These are phyloP conservation scores for Elongisporangium anandrum DNA, from an alignment of 352 stramenopile species.

Conservation along the genomic window DNA sequence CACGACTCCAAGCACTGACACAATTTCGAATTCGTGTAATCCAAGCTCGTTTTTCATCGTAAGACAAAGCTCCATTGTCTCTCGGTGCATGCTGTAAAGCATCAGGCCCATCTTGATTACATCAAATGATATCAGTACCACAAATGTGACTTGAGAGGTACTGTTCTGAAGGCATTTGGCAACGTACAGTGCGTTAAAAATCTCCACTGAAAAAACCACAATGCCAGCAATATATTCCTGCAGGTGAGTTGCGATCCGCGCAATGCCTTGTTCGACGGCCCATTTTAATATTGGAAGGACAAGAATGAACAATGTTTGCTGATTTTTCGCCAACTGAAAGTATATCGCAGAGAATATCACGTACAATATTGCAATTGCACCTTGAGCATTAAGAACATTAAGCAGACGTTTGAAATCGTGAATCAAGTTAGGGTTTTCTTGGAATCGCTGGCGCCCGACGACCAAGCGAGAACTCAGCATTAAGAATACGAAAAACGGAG, in stretches of 20 bases:
- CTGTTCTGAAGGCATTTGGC: conserved; percentile 27
- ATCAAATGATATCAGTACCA: conserved; percentile 10
- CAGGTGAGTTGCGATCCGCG: conserved; percentile 9
- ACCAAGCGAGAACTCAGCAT: conserved; percentile 9
- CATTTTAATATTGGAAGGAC: conserved; percentile 16
- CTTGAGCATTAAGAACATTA: conserved; percentile 7
- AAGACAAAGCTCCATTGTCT: background rate
- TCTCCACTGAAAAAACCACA: conserved; percentile 19
- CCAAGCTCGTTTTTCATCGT: background rate
- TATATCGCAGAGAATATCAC: conserved; percentile 10
- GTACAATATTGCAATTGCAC: conserved; percentile 11
- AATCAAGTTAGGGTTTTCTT: background rate
- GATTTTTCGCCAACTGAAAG: background rate
- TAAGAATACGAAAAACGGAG: conserved; percentile 6
- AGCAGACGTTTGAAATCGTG: conserved; percentile 1
- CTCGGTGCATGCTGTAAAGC: background rate
- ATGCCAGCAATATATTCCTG: conserved; percentile 16
- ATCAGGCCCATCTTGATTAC: background rate
- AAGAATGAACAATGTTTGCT: conserved; percentile 7
- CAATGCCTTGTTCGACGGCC: conserved; percentile 15
- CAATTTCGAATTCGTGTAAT: background rate
- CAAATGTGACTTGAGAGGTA: conserved; percentile 10
- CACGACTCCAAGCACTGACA: background rate
- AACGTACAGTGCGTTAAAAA: conserved; percentile 28
- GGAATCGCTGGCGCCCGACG: conserved; percentile 1